These are phyloP conservation scores for Globisporangium sylvaticum DNA, from an alignment of 352 stramenopile genomes.

Conservation along the genomic window DNA sequence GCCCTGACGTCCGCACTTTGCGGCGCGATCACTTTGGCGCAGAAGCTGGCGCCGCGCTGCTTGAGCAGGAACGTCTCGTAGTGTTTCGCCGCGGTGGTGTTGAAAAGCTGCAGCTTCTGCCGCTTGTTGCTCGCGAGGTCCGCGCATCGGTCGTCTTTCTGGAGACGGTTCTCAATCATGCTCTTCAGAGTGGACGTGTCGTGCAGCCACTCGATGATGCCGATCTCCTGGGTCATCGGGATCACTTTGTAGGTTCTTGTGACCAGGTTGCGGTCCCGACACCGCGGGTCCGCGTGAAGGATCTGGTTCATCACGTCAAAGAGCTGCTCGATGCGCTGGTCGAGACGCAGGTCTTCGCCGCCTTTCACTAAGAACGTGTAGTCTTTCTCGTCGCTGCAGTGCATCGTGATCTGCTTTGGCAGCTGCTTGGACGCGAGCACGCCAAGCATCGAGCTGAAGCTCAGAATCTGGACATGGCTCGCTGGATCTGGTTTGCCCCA, in stretches of 20 bases:
- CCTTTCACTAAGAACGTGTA: conserved; percentile 90
- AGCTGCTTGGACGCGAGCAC: conserved; percentile 84
- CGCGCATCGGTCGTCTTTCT: conserved; percentile 51
- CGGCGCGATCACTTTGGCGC: conserved; percentile 61
- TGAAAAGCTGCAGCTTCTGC: conserved; percentile 69
- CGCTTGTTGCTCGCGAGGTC: conserved; percentile 67
- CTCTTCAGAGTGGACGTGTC: conserved; percentile 75
- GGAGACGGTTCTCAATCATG: conserved; percentile 70
- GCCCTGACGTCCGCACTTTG: conserved; percentile 41
- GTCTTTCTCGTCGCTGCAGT: conserved; percentile 76
- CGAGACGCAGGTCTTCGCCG: conserved; percentile 88
- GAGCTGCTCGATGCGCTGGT: conserved; percentile 90
- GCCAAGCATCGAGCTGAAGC: conserved; percentile 68
- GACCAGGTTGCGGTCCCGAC: conserved; percentile 55
- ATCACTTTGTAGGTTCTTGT: conserved; percentile 85
- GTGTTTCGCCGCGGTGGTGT: conserved; percentile 60
- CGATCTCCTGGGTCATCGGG: conserved; percentile 82
- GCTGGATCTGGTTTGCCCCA: conserved; percentile 71
- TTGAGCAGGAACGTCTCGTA: conserved; percentile 78
- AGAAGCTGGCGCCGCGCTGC: conserved; percentile 62
- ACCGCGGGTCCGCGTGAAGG: conserved; percentile 56
- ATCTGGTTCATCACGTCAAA: conserved; percentile 92
- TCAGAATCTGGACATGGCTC: conserved; percentile 64
- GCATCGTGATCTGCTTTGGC: conserved; percentile 78
- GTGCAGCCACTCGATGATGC: conserved; percentile 82